Evolutionary conservation across 2,329 filamentous ascomycete genomes (phyloP), one percentile per base, ranked within the genome.

Genomic region (Xylariales sp.): DNA sequence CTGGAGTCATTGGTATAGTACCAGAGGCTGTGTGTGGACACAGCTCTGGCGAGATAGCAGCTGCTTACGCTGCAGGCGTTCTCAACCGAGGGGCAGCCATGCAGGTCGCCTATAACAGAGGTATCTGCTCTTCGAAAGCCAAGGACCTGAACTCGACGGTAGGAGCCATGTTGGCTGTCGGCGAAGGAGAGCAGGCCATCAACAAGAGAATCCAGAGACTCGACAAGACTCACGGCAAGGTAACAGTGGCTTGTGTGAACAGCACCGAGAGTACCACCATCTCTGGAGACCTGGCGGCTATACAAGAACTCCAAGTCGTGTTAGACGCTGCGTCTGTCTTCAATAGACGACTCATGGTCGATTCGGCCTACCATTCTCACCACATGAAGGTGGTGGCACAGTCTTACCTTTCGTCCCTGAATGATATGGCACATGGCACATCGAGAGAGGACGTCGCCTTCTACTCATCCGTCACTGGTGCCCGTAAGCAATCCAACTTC

Each of bases 341-440:
- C 11, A 33, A 22, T 2, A 19, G 48, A 5, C 33, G 31, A 18
- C 46, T 50, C 2, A 38, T 45, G 39, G 48, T 50, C n/a, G 46
- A 48, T 19, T 33, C 42, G 18, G 48, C 48, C 15, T 50, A 50
- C 32, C 48, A 50, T 20, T 45, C 42, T 4, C 36, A 44, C 36
- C 40, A 46, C 22, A 48, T 48, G 44, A 8, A 10, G 1, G 35
- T 31, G 1, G 38, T 47, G 4, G 43, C 24, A 1, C 18, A 33
- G 3, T 25, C 32, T 3, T 45, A 47, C 28, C 10, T 28, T 4
- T 27, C 20, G 12, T 36, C n/a, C 33, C 14, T 16, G 29, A 9
- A 16, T 8, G 14, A 28, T n/a, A n/a, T 31, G 29, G 12, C 10
- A 15, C 21, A 22, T n/a, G 11, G 8, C 14, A 24, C 14, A n/a